phyloP scores from a whole-genome alignment of 2,329 filamentous ascomycete species.

The Ploettnerulaceae sp. region DNA sequence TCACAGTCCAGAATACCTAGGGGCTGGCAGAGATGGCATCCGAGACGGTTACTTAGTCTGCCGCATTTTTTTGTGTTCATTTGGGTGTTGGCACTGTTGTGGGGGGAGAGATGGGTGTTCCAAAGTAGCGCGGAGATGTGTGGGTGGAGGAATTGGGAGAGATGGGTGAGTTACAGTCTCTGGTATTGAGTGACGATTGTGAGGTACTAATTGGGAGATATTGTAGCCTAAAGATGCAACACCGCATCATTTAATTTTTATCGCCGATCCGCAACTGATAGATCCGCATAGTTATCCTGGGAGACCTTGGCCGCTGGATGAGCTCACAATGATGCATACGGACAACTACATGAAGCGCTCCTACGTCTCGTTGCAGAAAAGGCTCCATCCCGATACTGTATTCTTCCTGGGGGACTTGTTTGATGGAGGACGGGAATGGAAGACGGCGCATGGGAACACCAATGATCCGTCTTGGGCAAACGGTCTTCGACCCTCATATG shows the following conservation, averaged over 20 bases:
- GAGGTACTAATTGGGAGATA: conserved; percentile 17
- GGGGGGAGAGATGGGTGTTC: conserved; percentile 81
- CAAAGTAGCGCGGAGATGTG: conserved; percentile 65
- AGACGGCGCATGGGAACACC: conserved; percentile 58
- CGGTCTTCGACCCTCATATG: conserved; percentile 45
- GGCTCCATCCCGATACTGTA: conserved; percentile 77
- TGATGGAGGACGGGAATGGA: conserved; percentile 94
- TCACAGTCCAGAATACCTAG: conserved; percentile 14
- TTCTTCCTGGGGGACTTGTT: conserved; percentile 94
- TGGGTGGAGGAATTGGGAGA: conserved; percentile 83
- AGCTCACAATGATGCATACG: conserved; percentile 65
- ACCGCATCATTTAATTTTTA: conserved; percentile 68
- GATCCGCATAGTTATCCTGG: conserved; percentile 72
- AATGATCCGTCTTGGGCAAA: conserved; percentile 55
- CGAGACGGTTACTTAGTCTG: conserved; percentile 53
- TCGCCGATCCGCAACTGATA: conserved; percentile 69
- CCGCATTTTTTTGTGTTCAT: conserved; percentile 63
- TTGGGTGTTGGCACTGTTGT: conserved; percentile 75
- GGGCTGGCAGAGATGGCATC: conserved; percentile 41
- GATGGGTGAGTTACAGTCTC: conserved; percentile 63
- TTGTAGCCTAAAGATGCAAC: conserved; percentile 66
- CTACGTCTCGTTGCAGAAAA: conserved; percentile 71
- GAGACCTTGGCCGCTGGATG: conserved; percentile 65
- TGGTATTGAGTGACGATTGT: conserved; percentile 10
- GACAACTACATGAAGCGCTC: conserved; percentile 86